phyloP scores from a whole-genome alignment of 257 asterid species.

The Galeopsis tetrahit region DNA sequence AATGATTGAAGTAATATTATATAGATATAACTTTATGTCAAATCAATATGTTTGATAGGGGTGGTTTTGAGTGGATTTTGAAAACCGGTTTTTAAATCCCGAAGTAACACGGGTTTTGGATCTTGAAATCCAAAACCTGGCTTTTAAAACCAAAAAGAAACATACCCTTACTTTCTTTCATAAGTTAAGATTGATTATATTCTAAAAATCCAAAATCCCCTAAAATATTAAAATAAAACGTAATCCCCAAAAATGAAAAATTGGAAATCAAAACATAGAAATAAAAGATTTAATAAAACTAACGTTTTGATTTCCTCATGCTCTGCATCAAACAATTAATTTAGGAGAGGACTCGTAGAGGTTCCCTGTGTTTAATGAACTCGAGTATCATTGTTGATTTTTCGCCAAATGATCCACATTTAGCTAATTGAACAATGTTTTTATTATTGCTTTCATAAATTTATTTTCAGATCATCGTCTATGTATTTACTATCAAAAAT shows the following conservation, averaged over 20 bases:
- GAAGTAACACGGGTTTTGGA: too few relatives aligned
- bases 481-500: not conserved
- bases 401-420: not conserved
- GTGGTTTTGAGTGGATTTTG: too few relatives aligned
- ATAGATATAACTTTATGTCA: too few relatives aligned
- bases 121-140: too few relatives aligned
- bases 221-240: not conserved
- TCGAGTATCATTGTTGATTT: not conserved
- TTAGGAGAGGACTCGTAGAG: not conserved
- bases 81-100: too few relatives aligned
- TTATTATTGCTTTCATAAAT: constrained; percentile 4
- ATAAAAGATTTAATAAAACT: not conserved
- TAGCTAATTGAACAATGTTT: constrained; percentile 4
- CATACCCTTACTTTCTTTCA: not conserved
- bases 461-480: not conserved
- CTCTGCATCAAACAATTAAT: constrained; percentile 6
- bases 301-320: not conserved
- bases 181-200: not conserved
- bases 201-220: not conserved
- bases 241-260: not conserved
- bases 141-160: too few relatives aligned
- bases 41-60: too few relatives aligned
- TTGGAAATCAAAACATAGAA: not conserved
- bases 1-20: too few relatives aligned
- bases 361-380: constrained; percentile 8